Base-by-base conservation (phyloP, 2,329 filamentous ascomycete genomes). In the Davidsoniella australis region DNA sequence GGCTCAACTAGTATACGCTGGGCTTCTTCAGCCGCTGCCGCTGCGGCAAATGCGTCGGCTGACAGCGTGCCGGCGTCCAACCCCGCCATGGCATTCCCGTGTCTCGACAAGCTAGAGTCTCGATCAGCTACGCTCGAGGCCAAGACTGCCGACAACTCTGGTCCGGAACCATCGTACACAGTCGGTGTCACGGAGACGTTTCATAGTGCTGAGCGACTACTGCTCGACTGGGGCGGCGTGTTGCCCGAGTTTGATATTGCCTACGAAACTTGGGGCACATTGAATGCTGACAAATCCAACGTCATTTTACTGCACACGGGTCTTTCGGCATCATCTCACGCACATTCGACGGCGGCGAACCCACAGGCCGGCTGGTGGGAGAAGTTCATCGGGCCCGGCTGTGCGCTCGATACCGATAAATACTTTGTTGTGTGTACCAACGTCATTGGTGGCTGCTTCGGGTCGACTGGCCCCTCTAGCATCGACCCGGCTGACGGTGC, bases 301-400 rank as follows among this genome's bases (percentile, higher is more conserved):
- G 87, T 80, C 3, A 91, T 98, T 54, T 72, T 98, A 7, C 68
- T 98, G 2, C 87, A 96, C 62, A 98, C 91, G 0, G 91, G 91
- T 7, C 72, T 98, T 4, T 95, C 88, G 0, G 91, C 91, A n/a
- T 95, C 88, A 5, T 96, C 88, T 51, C 91, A 98, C 66, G 91
- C 91, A 2, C 88, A 88, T 60, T 95, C 87, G 51, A 96, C 89
- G n/a, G 72, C 76, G 47, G 68, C 71, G 8, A 98, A 98, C 62
- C 75, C 85, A 0, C 83, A 88, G 62, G 82, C 87, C 0, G 91
- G 91, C 3, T 98, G 91, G 91, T 98, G 91, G 91, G 91, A 98
- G 66, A 89, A 83, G 63, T 98, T 98, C 62, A 96, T 98, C 59
- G 91, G 91, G 0, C 83, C 88, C 0, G 86, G 84, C 0, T 73